These are phyloP conservation scores for Hygrophorus russula DNA, from an alignment of 768 basidiomycete species.

Conservation along the genomic window DNA sequence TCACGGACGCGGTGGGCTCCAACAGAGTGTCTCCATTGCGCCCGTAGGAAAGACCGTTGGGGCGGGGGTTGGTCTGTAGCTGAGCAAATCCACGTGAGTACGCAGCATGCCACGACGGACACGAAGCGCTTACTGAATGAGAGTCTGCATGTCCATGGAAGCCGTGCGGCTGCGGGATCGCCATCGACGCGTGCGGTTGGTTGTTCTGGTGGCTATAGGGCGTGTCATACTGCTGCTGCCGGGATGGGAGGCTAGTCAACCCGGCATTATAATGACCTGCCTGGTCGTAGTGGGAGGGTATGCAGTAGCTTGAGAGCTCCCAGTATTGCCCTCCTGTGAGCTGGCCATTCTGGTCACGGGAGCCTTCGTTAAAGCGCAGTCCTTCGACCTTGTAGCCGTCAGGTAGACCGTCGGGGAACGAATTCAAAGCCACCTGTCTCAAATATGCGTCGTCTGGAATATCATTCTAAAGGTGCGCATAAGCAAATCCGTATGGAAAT, in stretches of 20 bases:
- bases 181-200: too few species aligned
- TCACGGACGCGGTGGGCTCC: too few species aligned
- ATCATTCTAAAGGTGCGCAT: neutral
- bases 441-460: neutral
- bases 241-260: neutral
- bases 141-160: too few species aligned
- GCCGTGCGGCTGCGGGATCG: too few species aligned
- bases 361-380: neutral
- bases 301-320: slow-evolving; percentile 1
- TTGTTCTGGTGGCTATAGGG: too few species aligned
- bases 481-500: too few species aligned
- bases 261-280: neutral
- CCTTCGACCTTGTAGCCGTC: neutral
- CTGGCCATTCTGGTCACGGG: neutral
- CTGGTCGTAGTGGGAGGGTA: neutral
- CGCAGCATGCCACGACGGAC: too few species aligned
- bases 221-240: neutral
- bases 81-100: too few species aligned
- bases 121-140: too few species aligned
- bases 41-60: too few species aligned
- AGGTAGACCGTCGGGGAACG: neutral
- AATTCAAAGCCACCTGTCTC: neutral
- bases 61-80: too few species aligned
- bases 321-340: neutral
- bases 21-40: too few species aligned